These are phyloP conservation scores for Oxalis stricta DNA, from an alignment of 441 rosid species.

Conservation along the genomic window DNA sequence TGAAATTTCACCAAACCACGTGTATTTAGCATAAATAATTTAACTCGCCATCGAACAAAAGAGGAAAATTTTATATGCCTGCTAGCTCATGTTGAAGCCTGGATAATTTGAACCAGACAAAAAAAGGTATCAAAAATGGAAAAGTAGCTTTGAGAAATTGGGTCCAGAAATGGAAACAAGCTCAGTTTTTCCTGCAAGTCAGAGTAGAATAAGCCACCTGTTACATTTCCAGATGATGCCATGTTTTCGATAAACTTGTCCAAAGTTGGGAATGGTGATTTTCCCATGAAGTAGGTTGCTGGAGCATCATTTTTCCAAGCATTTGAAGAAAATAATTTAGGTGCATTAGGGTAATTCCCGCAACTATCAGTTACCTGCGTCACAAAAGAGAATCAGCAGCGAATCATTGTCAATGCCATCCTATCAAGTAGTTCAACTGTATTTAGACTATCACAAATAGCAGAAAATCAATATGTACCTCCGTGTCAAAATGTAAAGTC, in stretches of 20 bases:
- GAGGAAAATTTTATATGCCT: too few relatives aligned
- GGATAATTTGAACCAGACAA: too few relatives aligned
- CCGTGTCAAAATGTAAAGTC: constrained; percentile 79
- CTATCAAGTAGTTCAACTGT: background rate
- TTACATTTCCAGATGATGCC: constrained; percentile 47
- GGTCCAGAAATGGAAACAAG: background rate
- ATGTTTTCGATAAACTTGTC: constrained; percentile 69
- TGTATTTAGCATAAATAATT: too few relatives aligned
- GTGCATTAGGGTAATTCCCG: constrained; percentile 17
- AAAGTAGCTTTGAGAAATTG: background rate
- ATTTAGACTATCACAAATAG: too few relatives aligned
- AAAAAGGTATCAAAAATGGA: too few relatives aligned
- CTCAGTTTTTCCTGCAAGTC: constrained; percentile 3
- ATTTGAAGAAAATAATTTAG: constrained; percentile 21
- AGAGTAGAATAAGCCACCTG: constrained; percentile 33
- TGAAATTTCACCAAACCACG: constrained; percentile 17
- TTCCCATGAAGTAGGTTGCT: constrained; percentile 34
- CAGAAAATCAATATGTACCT: constrained; percentile 32
- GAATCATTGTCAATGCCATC: too few relatives aligned
- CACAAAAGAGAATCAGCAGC: constrained; percentile 2
- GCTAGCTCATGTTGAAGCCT: too few relatives aligned
- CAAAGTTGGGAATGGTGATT: constrained; percentile 76
- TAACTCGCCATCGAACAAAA: too few relatives aligned
- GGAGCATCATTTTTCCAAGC: constrained; percentile 28
- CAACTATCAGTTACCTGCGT: constrained; percentile 39